Evolutionary conservation across 2,329 filamentous ascomycete species (phyloP), one percentile per base, ranked within the genome.

Genomic region (Fusarium denticulatum): DNA sequence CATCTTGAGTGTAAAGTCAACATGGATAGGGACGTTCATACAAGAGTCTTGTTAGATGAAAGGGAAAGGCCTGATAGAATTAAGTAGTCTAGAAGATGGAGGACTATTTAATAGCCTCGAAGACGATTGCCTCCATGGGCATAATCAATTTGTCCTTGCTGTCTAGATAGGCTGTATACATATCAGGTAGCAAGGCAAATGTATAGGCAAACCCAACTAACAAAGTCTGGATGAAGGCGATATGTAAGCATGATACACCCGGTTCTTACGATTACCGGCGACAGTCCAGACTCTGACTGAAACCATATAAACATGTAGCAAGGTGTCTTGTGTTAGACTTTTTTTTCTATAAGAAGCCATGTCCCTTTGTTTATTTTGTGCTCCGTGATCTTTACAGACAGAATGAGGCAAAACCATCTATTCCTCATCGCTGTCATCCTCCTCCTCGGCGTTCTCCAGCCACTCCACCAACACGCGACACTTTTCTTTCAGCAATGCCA

Each of bases 391-490:
- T 22, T 39, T 42, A 42, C 20, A 59, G 57, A 61, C 26, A 66
- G 45, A 61, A 67, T 63, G 46, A 56, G 28, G 37, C 30, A 30
- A 49, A 52, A 24, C 39, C 30, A 49, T 72, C 67, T 79, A 79
- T 72, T 78, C 76, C 22, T 78, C 74, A 49, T 84, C 67, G 10
- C 90, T 89, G 11, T 91, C 89, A 4, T 92, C 92, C n/a, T 91
- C 90, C 69, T 91, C 91, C 71, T 91, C 91, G 40, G 93, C 93
- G 79, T 95, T 92, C 78, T 92, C 92, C 76, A 96, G 82, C 91
- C 95, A 94, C 78, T 97, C 94, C 49, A 98, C 91, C 81, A 98
- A 89, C 59, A 91, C 90, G 77, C 90, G 87, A 65, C 93, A 94
- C 84, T 93, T 93, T 69, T 89, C 89, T 80, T 92, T 91, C 22